phyloP scores from a whole-genome alignment of 1,284 basidiomycete genomes.

The Cerrena zonata region DNA sequence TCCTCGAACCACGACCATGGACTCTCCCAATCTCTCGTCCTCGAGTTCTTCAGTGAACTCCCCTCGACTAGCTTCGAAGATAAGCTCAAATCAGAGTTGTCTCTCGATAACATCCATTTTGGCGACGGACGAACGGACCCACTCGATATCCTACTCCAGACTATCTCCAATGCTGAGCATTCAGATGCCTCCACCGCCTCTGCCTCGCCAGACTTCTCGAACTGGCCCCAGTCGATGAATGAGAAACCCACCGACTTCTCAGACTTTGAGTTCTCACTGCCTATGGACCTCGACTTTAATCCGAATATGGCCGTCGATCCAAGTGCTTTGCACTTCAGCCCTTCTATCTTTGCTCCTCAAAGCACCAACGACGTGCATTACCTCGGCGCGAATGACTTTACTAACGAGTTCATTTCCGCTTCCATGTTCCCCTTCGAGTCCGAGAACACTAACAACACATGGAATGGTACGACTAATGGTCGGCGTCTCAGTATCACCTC shows the following conservation, averaged over 20 bases:
- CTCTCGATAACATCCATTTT: constrained; percentile 9
- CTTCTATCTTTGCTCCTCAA: constrained; percentile 23
- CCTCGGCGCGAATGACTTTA: constrained; percentile 9
- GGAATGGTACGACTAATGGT: neutral
- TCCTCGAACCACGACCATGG: neutral
- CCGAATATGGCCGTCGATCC: constrained; percentile 53
- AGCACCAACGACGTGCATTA: constrained; percentile 15
- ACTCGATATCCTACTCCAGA: constrained; percentile 28
- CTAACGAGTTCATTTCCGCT: constrained; percentile 13
- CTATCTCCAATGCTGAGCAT: constrained; percentile 20
- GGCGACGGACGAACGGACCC: constrained; percentile 17
- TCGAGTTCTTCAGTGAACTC: neutral
- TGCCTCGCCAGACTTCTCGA: constrained; percentile 30
- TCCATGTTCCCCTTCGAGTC: constrained; percentile 17
- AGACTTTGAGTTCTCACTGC: constrained; percentile 42
- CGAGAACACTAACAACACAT: constrained; percentile 14
- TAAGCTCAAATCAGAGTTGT: constrained; percentile 17
- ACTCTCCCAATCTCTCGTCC: neutral
- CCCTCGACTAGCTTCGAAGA: constrained; percentile 16
- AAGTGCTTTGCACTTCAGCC: constrained; percentile 51
- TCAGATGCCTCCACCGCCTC: constrained; percentile 9
- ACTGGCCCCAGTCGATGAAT: constrained; percentile 43
- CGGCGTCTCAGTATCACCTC: constrained; percentile 31
- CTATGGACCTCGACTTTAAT: constrained; percentile 52
- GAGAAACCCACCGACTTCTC: constrained; percentile 38